Percentiles rank a stretch among this genome's conserved stretches.
Evolutionary conservation across 2,329 filamentous ascomycete species (phyloP).

Genomic region (Triangularia verruculosa): DNA sequence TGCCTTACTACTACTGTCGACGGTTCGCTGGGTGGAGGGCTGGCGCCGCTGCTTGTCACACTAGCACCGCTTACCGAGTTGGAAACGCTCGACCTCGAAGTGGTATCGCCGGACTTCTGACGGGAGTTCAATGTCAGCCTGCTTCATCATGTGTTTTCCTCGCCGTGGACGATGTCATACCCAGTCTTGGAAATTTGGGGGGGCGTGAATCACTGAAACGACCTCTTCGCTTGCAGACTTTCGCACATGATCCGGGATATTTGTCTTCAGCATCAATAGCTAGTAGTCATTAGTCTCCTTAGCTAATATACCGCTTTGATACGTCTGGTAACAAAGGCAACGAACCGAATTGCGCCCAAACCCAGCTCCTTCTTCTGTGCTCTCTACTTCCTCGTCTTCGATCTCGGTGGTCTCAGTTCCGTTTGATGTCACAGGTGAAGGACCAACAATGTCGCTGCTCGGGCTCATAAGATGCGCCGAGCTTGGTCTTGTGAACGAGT

Average conservation of each 20-base stretch:
- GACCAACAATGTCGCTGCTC: conserved; percentile 69
- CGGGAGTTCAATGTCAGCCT: conserved; percentile 17
- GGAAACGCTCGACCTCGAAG: conserved; percentile 22
- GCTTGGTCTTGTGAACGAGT: conserved; percentile 46
- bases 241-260: conserved; percentile 55
- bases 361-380: conserved; percentile 36
- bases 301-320: not conserved
- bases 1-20: conserved; percentile 36
- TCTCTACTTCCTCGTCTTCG: conserved; percentile 71
- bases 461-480: conserved; percentile 56
- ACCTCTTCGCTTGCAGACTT: conserved; percentile 69
- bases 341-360: conserved; percentile 26
- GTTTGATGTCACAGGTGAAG: conserved; percentile 81
- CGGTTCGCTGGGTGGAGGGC: conserved; percentile 36
- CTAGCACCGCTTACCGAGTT: conserved; percentile 34
- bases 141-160: not conserved
- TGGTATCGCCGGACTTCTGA: conserved; percentile 42
- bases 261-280: conserved; percentile 55
- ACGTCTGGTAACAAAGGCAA: not conserved
- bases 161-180: conserved; percentile 46
- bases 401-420: conserved; percentile 82
- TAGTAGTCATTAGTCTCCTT: conserved; percentile 28
- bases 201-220: conserved; percentile 87
- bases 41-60: conserved; percentile 31
- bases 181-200: conserved; percentile 77